phyloP scores from a whole-genome alignment of 2,329 filamentous ascomycete species.

The Pseudopyricularia javanii region DNA sequence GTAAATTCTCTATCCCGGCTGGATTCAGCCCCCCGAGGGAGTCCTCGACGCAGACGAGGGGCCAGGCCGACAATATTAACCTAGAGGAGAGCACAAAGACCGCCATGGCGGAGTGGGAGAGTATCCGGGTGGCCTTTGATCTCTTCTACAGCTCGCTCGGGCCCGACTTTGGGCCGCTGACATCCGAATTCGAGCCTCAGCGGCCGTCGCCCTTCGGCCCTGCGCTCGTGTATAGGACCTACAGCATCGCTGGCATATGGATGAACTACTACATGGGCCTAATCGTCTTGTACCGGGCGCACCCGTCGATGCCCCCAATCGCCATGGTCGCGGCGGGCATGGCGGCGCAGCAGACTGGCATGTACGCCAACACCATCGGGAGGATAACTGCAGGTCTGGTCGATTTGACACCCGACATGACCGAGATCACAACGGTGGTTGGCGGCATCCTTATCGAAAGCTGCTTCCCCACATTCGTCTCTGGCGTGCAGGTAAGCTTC shows the following conservation, averaged over 20 bases:
- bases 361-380: slow-evolving; percentile 63
- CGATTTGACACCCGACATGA: slow-evolving; percentile 36
- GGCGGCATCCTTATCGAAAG: slow-evolving; percentile 75
- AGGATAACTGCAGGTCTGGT: slow-evolving; percentile 65
- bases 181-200: slow-evolving; percentile 49
- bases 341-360: slow-evolving; percentile 58
- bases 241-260: slow-evolving; percentile 81
- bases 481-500: slow-evolving; percentile 54
- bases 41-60: slow-evolving; percentile 26
- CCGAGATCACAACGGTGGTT: slow-evolving; percentile 61
- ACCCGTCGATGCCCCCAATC: slow-evolving; percentile 83
- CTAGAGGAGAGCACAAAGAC: slow-evolving; percentile 52
- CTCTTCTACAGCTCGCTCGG: slow-evolving; percentile 55
- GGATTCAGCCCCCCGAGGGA: slow-evolving; percentile 40
- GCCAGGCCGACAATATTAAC: slow-evolving; percentile 38
- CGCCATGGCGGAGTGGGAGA: slow-evolving; percentile 70
- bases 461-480: slow-evolving; percentile 74
- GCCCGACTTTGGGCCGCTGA: slow-evolving; percentile 63
- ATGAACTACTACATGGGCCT: slow-evolving; percentile 75
- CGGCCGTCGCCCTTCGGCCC: slow-evolving; percentile 69
- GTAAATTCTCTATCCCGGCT: slow-evolving; percentile 35
- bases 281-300: slow-evolving; percentile 69
- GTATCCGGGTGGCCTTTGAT: slow-evolving; percentile 59
- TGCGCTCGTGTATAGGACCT: slow-evolving; percentile 70
- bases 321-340: slow-evolving; percentile 78